These are phyloP conservation scores for Pythium phragmitis DNA, from an alignment of 352 stramenopile species.

Conservation along the genomic window DNA sequence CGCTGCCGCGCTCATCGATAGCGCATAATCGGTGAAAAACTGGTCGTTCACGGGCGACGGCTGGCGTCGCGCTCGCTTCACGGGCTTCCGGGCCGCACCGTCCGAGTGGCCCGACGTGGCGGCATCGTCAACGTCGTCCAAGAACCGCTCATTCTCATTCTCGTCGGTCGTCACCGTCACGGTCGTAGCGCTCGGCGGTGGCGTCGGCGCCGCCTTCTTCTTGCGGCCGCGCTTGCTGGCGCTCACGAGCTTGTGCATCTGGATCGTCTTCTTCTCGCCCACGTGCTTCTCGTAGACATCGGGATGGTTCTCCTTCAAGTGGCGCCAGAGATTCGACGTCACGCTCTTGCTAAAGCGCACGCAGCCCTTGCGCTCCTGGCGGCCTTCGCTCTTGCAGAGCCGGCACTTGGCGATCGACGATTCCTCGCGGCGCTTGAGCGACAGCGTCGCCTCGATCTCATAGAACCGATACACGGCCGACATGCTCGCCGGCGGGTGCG, in stretches of 20 bases:
- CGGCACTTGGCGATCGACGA: conserved; percentile 70
- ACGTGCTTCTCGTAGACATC: conserved; percentile 69
- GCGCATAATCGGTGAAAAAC: conserved; percentile 42
- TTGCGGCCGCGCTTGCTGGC: conserved; percentile 59
- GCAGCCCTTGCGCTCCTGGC: conserved; percentile 60
- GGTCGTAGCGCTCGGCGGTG: not conserved
- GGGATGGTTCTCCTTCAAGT: conserved; percentile 82
- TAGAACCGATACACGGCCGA: conserved; percentile 83
- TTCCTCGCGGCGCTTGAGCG: conserved; percentile 66
- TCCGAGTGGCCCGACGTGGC: not conserved
- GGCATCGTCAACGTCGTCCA: conserved; percentile 15
- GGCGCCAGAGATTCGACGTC: conserved; percentile 80
- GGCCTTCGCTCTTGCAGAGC: conserved; percentile 56
- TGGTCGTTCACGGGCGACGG: conserved; percentile 20
- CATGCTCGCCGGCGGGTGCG: conserved; percentile 28
- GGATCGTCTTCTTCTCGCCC: conserved; percentile 73
- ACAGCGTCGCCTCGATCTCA: conserved; percentile 61
- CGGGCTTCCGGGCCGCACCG: not conserved
- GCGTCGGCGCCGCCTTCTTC: conserved; percentile 34
- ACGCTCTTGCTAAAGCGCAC: conserved; percentile 85
- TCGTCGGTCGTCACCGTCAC: conserved; percentile 3
- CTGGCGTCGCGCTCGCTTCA: conserved; percentile 42
- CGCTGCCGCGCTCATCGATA: conserved; percentile 16
- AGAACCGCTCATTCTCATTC: conserved; percentile 27
- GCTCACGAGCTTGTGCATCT: conserved; percentile 62